Evolutionary conservation across 306 rosid genomes (phyloP).

Genomic region (Astragalus membranaceus): DNA sequence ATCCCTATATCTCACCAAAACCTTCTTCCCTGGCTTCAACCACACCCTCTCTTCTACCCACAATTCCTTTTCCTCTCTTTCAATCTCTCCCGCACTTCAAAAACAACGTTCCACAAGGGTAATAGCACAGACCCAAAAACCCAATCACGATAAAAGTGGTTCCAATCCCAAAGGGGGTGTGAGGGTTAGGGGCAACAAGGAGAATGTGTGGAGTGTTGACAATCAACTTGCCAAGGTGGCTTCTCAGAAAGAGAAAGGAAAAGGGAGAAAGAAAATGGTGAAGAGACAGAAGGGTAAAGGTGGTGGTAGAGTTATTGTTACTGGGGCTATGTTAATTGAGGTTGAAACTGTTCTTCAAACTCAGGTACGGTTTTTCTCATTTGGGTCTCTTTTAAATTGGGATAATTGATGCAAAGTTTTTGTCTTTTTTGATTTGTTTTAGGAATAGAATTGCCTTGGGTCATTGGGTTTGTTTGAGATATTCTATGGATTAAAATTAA

Average conservation of each 20-base stretch:
- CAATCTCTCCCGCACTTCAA: slow-evolving; percentile 22
- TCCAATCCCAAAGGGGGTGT: slow-evolving; percentile 18
- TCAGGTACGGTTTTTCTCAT: slow-evolving; percentile 39
- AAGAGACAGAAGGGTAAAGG: slow-evolving; percentile 40
- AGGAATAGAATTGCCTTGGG: background rate
- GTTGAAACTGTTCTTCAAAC: slow-evolving; percentile 87
- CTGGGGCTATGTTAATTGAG: slow-evolving; percentile 80
- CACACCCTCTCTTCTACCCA: slow-evolving; percentile 32
- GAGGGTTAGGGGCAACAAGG: slow-evolving; percentile 55
- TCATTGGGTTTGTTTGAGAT: background rate
- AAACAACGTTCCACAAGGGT: slow-evolving; percentile 33
- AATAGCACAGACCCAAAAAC: slow-evolving; percentile 32
- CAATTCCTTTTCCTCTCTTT: slow-evolving; percentile 27
- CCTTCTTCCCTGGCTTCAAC: slow-evolving; percentile 32
- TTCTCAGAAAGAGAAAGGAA: slow-evolving; percentile 29
- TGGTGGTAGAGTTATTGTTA: slow-evolving; percentile 40
- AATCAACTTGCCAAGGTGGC: slow-evolving; percentile 45
- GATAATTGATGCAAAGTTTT: background rate
- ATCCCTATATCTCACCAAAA: slow-evolving; percentile 24
- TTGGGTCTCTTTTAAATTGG: slow-evolving; percentile 15
- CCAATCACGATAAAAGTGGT: slow-evolving; percentile 16
- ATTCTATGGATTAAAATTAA: background rate
- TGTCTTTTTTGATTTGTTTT: slow-evolving; percentile 7
- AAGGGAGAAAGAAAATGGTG: slow-evolving; percentile 33
- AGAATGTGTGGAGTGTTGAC: slow-evolving; percentile 87